Base-by-base conservation (phyloP, 106 monocot species). In the Phalaenopsis aphrodite region DNA sequence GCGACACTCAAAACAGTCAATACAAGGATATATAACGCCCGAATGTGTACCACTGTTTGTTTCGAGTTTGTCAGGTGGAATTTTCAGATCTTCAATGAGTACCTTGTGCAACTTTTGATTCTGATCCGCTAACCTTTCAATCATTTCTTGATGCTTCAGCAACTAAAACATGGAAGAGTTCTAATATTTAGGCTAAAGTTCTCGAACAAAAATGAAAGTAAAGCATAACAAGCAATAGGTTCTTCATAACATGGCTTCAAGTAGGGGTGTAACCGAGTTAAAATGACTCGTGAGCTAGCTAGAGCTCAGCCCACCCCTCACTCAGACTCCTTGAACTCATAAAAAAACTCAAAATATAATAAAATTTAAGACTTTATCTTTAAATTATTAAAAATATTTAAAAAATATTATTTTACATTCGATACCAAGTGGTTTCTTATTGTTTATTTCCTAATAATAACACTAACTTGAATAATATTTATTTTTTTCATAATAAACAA, bases 1-100 rank as follows among this genome's bases (percentile, higher is more conserved):
- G 41, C 88, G 88, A 38, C 93, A 93, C 36, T 93, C 86, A 72
- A 93, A 90, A 82, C 93, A 93, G 78, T 90, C 81, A 2, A 80
- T 82, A 83, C 93, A 90, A 21, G 78, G 76, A 66, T 77, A 65
- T 14, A 0, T 14, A n/a, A 24, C 57, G 18, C 81, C 69, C 1
- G 48, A 55, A 43, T 52, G 77, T 56, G 58, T 64, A 19, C 56
- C 72, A 58, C 5, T 72, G 42, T 10, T 82, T 55, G 68, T 21
- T 21, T 79, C 68, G n/a, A 93, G 80, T 56, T 85, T 93, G 67
- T 78, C 76, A 41, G 86, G 83, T 38, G 86, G 55, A 86, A 93
- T 76, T 65, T 90, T 88, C 12, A 93, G 78, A 56, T 93, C 93
- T 67, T 93, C 93, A 17, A 87, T 75, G 9, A 93, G 90, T 77